A percentile compares a stretch with the other conserved stretches of the same genome.
These are phyloP conservation scores for Leccinum incarnatum DNA, from an alignment of 768 basidiomycete species.

Conservation along the genomic window DNA sequence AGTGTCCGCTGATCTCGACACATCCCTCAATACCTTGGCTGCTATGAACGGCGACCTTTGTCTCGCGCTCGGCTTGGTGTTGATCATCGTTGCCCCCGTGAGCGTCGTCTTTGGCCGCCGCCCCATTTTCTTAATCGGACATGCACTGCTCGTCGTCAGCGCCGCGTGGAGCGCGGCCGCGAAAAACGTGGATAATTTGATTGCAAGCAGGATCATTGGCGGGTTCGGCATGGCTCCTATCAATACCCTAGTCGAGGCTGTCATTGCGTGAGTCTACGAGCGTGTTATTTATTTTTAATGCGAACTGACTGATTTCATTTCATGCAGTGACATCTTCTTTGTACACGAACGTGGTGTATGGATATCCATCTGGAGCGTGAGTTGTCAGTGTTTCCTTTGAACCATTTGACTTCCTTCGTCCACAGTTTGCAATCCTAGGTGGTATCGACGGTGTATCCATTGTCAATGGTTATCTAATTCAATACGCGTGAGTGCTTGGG, in stretches of 20 bases:
- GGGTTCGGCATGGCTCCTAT: neutral
- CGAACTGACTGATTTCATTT: neutral
- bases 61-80: neutral
- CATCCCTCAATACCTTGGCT: neutral
- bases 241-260: neutral
- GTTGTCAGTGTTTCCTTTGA: neutral
- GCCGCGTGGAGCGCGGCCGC: neutral
- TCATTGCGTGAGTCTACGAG: neutral
- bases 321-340: neutral
- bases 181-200: neutral
- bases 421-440: neutral
- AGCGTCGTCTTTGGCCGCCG: neutral
- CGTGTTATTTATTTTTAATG: neutral
- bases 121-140: neutral
- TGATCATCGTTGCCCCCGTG: neutral
- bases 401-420: neutral
- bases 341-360: neutral
- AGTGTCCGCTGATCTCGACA: neutral
- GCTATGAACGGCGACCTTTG: neutral
- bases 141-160: neutral
- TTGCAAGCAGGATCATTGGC: neutral
- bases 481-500: neutral
- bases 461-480: neutral
- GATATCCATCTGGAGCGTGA: neutral
- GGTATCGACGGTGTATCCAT: neutral